Percentiles rank a stretch among this genome's conserved stretches.
These are phyloP conservation scores for Drechslerella stenobrocha DNA, from an alignment of 2,329 filamentous ascomycete genomes.

Conservation along the genomic window DNA sequence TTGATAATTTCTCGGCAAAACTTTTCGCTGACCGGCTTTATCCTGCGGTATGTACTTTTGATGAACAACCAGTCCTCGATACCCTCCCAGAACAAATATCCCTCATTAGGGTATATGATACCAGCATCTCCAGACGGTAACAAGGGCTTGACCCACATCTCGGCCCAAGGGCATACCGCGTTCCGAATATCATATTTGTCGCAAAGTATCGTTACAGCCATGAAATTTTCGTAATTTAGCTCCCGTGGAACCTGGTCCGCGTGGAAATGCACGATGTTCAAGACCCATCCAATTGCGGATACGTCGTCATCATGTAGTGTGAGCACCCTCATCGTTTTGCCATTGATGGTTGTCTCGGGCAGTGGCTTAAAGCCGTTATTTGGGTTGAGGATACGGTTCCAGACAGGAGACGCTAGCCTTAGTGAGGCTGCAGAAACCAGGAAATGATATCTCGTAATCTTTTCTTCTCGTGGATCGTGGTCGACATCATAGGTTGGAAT, in stretches of 20 bases:
- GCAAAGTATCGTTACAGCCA: conserved; percentile 22
- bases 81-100: conserved; percentile 12
- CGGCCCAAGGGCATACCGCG: conserved; percentile 16
- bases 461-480: no score
- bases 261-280: conserved; percentile 34
- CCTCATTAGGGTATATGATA: background rate
- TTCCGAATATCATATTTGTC: conserved; percentile 31
- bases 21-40: background rate
- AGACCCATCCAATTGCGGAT: conserved; percentile 20
- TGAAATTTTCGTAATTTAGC: conserved; percentile 16
- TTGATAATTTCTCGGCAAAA: conserved; percentile 9
- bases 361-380: conserved; percentile 30
- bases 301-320: conserved; percentile 29
- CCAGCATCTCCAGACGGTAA: conserved; percentile 1
- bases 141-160: conserved; percentile 2
- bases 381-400: conserved; percentile 26
- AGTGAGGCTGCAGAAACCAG: conserved; percentile 7
- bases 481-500: no score
- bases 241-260: conserved; percentile 7
- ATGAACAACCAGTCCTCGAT: conserved; percentile 41
- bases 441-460: conserved; percentile 13
- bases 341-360: conserved; percentile 20
- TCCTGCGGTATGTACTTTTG: conserved; percentile 10
- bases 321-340: conserved; percentile 12
- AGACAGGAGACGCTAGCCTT: conserved; percentile 17